These are phyloP conservation scores for Eimeria falciformis DNA, from an alignment of 169 alveolate species.

Conservation along the genomic window DNA sequence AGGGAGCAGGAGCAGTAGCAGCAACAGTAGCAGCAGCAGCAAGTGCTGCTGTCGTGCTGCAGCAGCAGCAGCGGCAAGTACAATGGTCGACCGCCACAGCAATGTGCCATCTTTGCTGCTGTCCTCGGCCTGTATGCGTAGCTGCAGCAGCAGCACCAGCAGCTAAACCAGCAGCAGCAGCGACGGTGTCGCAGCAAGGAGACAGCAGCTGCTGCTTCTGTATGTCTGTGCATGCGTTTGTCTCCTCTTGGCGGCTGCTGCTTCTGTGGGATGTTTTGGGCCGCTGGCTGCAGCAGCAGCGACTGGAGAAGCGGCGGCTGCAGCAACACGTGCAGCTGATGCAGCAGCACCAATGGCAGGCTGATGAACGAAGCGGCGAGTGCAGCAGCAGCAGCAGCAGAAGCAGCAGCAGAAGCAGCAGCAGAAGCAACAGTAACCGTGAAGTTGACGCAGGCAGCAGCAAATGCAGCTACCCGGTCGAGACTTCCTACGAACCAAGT, in stretches of 20 bases:
- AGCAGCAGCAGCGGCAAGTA: background rate
- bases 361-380: background rate
- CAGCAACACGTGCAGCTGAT: background rate
- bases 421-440: background rate
- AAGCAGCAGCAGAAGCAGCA: background rate
- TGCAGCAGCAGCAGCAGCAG: slow-evolving; percentile 10
- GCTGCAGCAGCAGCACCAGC: slow-evolving; percentile 20
- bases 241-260: background rate
- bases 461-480: too few species aligned
- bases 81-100: background rate
- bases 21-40: background rate
- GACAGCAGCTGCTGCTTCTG: background rate
- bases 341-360: background rate
- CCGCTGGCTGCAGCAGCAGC: background rate
- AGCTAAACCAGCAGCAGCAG: background rate
- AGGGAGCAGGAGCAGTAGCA: slow-evolving; percentile 1
- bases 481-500: too few species aligned
- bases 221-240: background rate
- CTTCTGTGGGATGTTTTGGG: background rate
- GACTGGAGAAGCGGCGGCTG: background rate
- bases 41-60: background rate
- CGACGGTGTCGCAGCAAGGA: background rate
- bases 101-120: background rate
- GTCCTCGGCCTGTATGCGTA: background rate
- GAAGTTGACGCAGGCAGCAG: background rate